A percentile compares a stretch with the other conserved stretches of the same genome.
Conservation (phyloP, 208 protist genomes). For the Trypanosoma vivax region DNA sequence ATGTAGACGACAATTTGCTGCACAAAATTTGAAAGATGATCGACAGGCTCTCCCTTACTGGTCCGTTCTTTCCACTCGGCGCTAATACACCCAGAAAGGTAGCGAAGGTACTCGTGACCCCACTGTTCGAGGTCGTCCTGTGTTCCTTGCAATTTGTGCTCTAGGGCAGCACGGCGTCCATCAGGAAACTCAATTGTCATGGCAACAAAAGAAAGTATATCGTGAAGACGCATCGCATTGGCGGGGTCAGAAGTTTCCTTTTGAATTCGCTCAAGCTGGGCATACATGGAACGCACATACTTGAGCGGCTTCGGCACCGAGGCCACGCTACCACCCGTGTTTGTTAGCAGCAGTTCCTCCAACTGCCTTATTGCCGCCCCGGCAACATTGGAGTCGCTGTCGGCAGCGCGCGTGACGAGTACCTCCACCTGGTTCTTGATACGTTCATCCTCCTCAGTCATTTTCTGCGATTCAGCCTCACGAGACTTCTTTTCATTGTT, state of each 20-base stretch:
- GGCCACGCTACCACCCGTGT: constrained; percentile 96
- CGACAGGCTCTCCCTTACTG: constrained; percentile 41
- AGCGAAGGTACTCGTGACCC: constrained; percentile 99
- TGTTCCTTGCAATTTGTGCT: constrained; percentile 96
- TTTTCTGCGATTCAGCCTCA: constrained; percentile 44
- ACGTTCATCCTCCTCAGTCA: constrained; percentile 92
- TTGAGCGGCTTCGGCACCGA: constrained; percentile 99
- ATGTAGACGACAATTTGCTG: constrained; percentile 94
- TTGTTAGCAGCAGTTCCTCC: constrained; percentile 89
- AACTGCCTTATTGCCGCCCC: constrained; percentile 89
- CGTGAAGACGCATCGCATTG: constrained; percentile 84
- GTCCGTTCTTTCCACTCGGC: constrained; percentile 86
- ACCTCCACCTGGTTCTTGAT: constrained; percentile 94
- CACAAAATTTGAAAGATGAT: constrained; percentile 86
- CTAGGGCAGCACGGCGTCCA: constrained; percentile 67
- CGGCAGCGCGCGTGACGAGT: constrained; percentile 77
- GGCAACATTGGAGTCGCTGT: constrained; percentile 72
- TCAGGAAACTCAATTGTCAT: constrained; percentile 94
- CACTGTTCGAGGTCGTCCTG: constrained; percentile 92
- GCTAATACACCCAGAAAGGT: constrained; percentile 92
- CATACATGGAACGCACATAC: constrained; percentile 95
- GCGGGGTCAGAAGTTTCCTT: constrained; percentile 45
- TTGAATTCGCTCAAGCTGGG: constrained; percentile 84
- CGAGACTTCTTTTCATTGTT: constrained; percentile 36
- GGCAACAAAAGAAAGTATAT: constrained; percentile 97